Evolutionary conservation across 768 basidiomycete species (phyloP), one percentile per base, ranked within the genome.

Genomic region (Boletellus ananas): DNA sequence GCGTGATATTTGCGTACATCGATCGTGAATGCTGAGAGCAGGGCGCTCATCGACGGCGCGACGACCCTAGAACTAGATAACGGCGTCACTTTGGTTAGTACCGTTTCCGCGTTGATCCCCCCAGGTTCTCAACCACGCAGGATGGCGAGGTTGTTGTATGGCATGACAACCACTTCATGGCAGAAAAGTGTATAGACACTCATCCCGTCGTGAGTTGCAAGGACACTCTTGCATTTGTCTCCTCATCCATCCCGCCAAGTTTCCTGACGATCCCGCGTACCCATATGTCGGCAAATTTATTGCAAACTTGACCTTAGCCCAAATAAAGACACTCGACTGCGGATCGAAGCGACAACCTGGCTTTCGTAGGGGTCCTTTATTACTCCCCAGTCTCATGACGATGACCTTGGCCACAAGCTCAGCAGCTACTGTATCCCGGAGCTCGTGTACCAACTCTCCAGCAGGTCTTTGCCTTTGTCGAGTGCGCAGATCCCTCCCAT

Each of bases 1-100:
- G 35, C 21, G 33, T 41, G 23, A 46, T 68, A 50, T 13, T 39
- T 51, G 41, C 4, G 29, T 49, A n/a, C 18, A 45, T 37, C 27
- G 41, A 17, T 41, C 25, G 39, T 45, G 43, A 51, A 38, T 45
- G 42, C 51, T 47, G 29, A 51, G 37, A 52, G 31, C 54, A 87
- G 87, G 83, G 88, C 79, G 18, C 73, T 90, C 50, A 77, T 90
- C 43, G 79, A 85, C 56, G 89, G 87, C 21, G 82, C 83, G 21
- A 85, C 84, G 2, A 87, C 86, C 1, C 74, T 92, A 12, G 88
- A 90, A 67, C 66, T 90, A 54, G 89, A 90, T 63, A 86, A 88
- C 62, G 86, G 85, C 2, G 76, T 90, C 50, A 87, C 87, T 8
- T 80, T 78, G 73, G 86, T 81, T 46, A 57, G 65, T 58, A 23